phyloP scores from a whole-genome alignment of 2,329 filamentous ascomycete genomes.

The Ceratocystis variospora region DNA sequence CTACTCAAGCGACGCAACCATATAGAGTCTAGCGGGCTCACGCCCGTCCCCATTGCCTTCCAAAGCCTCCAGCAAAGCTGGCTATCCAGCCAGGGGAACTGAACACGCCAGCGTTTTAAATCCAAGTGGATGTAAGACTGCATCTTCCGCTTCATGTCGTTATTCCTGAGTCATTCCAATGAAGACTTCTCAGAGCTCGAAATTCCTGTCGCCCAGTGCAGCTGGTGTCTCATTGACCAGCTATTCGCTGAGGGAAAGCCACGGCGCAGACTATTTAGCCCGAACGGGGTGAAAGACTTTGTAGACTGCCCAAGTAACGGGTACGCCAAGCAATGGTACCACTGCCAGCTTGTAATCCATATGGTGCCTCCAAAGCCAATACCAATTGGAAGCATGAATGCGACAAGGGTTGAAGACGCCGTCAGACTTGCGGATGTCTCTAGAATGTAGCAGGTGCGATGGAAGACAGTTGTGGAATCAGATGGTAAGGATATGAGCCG shows the following conservation, averaged over 20 bases:
- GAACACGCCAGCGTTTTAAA: not conserved
- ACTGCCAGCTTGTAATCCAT: slow-evolving; percentile 16
- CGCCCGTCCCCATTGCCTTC: not conserved
- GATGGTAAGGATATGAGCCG: not conserved
- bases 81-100: too few relatives aligned
- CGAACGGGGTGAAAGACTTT: slow-evolving; percentile 46
- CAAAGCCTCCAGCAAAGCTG: slow-evolving; percentile 24
- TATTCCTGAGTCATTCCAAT: not conserved
- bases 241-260: slow-evolving; percentile 33
- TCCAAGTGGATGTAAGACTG: not conserved
- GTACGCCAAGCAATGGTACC: slow-evolving; percentile 29
- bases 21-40: not conserved
- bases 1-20: slow-evolving; percentile 1
- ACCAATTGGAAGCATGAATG: not conserved
- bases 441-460: not conserved
- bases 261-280: slow-evolving; percentile 38
- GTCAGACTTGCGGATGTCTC: not conserved
- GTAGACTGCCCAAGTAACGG: slow-evolving; percentile 41
- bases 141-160: not conserved
- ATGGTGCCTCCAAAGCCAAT: not conserved
- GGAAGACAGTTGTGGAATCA: not conserved
- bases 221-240: slow-evolving; percentile 28
- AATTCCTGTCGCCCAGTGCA: slow-evolving; percentile 26
- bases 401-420: not conserved
- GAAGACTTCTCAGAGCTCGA: not conserved